Evolutionary conservation across 306 rosid species (phyloP), one percentile per base, ranked within the genome.

Genomic region (Malus fusca): DNA sequence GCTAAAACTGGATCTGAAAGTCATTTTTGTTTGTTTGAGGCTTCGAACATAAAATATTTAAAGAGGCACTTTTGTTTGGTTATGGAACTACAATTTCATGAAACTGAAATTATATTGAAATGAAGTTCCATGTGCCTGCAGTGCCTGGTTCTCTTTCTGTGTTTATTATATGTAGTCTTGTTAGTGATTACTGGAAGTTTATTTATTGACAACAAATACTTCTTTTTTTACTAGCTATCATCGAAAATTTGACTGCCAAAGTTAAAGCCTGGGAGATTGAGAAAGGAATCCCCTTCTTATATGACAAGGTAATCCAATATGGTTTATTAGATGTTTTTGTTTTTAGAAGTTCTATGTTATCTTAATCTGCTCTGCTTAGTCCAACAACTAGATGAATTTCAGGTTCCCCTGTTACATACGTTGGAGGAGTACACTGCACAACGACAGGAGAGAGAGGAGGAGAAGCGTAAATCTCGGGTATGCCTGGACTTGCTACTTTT

Each of bases 251-350:
- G 93, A 89, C 74, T 75, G 77, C 91, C 70, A 91, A 82, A 88
- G 93, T 91, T 23, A 91, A 85, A 77, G 92, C 90, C 22, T 94
- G 98, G 98, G 97, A 91, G 78, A 46, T 62, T 73, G 98, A 94
- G 74, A 90, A 87, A 83, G 96, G 91, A 86, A 88, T 86, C 74
- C 87, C 94, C 74, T 91, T 94, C 88, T 78, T 90, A 66, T 94
- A 90, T 70, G 98, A 90, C 84, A 91, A 91, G 98, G 98, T 94
- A 74, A 84, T 79, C 55, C 18, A n/a, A 21, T 64, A 23, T 62
- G 21, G 21, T 62, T 46, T n/a, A 35, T 33, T 58, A 64, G 23
- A 30, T 62, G 33, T 51, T 73, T 56, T 66, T 46, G 5, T 60
- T 21, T 23, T 31, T 59, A 7, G 4, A 21, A 69, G 4, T 22